Percentiles rank a stretch among this genome's conserved stretches.
phyloP scores from a whole-genome alignment of 1,284 basidiomycete species.

The Irpex sp. region DNA sequence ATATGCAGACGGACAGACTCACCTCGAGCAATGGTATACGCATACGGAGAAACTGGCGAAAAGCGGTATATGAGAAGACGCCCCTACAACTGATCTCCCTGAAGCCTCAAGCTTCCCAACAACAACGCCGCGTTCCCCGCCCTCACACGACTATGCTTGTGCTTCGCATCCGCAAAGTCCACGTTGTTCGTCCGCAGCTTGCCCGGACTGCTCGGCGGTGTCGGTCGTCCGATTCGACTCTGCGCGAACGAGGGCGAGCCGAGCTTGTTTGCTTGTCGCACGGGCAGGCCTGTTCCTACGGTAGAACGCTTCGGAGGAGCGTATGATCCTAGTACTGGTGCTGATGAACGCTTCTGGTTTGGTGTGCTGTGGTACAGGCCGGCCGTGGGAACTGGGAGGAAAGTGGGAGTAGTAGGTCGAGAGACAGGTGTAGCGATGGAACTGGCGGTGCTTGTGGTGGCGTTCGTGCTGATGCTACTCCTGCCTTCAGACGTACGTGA shows the following conservation, averaged over 20 bases:
- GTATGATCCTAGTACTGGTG: slow-evolving; percentile 39
- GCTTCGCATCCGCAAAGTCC: slow-evolving; percentile 21
- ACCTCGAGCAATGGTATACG: slow-evolving; percentile 1
- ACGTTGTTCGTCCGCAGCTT: slow-evolving; percentile 30
- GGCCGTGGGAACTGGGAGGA: slow-evolving; percentile 60
- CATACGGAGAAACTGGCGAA: not conserved
- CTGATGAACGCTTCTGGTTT: slow-evolving; percentile 58
- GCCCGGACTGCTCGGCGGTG: slow-evolving; percentile 23
- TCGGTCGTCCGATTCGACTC: slow-evolving; percentile 65
- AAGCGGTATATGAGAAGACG: not conserved
- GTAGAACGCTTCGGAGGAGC: slow-evolving; percentile 55
- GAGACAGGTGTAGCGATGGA: slow-evolving; percentile 67
- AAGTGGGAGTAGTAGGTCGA: slow-evolving; percentile 71
- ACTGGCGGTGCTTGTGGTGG: slow-evolving; percentile 38
- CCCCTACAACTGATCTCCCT: not conserved
- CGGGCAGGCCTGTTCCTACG: slow-evolving; percentile 36
- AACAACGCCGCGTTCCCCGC: slow-evolving; percentile 14
- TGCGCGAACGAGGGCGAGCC: slow-evolving; percentile 42
- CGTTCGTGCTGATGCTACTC: slow-evolving; percentile 49
- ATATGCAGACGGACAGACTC: not conserved
- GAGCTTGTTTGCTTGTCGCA: slow-evolving; percentile 42
- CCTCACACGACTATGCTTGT: slow-evolving; percentile 13
- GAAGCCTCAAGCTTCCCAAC: slow-evolving; percentile 11
- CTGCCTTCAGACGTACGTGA: slow-evolving; percentile 59
- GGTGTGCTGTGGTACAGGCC: slow-evolving; percentile 40